Evolutionary conservation across 176 grass and related monocot species (phyloP), one percentile per base, ranked within the genome.

Genomic region (Panicum miliaceum): DNA sequence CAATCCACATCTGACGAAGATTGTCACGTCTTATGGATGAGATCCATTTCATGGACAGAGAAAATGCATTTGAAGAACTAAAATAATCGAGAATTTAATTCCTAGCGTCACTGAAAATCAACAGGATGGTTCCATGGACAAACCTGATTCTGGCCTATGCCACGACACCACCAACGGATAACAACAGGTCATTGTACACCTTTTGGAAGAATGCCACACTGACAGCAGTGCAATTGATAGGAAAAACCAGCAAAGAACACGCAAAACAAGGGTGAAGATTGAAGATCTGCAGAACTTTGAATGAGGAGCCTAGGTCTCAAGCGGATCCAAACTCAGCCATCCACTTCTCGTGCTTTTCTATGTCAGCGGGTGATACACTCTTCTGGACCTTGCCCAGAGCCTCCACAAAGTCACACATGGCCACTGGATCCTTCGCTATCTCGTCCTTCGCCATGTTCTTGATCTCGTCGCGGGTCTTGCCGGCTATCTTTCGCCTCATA

Each of bases 301-400:
- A 79, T 8, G 2, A n/a, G 41, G 19, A 73, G 60, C 59, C 29
- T 10, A 69, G 14, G 51, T 12, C 35, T 90, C 73, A 94, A 58
- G 92, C 88, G 0, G 95, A 97, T 22, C 95, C 95, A 77, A 97
- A 97, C 81, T 94, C 92, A 11, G 92, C 66, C 86, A 94, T 88
- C 95, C 95, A 97, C 82, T 97, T 97, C 79, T 97, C 95, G n/a
- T 97, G 95, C 15, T 82, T 82, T 62, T 94, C 95, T 38, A 97
- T 94, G 65, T 94, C 95, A 5, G 82, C 62, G 4, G 90, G 85
- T 38, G 95, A 97, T 13, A 97, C 95, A 62, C 95, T 94, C 84
- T 94, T 94, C 86, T 97, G 95, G 62, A 97, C 92, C 82, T 97
- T 97, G 40, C 8, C 71, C 16, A 97, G 72, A 74, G 96, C 96